Evolutionary conservation across 2,329 filamentous ascomycete genomes (phyloP), one percentile per base, ranked within the genome.

Genomic region (Clonostachys sp.): DNA sequence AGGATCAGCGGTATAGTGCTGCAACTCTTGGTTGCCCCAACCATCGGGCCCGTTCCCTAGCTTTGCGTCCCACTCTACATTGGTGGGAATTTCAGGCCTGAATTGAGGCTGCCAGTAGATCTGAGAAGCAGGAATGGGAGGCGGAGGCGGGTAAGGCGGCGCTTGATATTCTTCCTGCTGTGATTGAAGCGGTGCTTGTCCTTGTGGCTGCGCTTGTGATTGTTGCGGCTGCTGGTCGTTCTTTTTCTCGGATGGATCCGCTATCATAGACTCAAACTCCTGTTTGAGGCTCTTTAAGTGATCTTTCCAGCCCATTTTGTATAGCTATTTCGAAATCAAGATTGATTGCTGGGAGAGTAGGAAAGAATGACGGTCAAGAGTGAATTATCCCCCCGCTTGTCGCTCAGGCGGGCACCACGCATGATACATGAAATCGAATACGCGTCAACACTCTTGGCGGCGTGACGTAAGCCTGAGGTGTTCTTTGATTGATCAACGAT

Each of bases 11-110:
- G 75, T 76, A 58, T 83, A 83, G 62, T 78, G 74, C 61, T 83
- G 72, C 44, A 78, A 64, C 63, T 83, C 80, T 50, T 80, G 74
- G 56, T 83, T 83, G 18, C 80, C 80, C 80, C 80, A 83, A 36
- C 80, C 79, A 55, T 80, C 72, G n/a, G 70, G 72, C 30, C 79
- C 79, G 34, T 73, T 74, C 30, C 74, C 72, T 42, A 75, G 66
- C 58, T 81, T 77, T 33, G 59, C 72, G 5, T 76, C 64, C 65
- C 81, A 83, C 51, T 81, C 72, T 4, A 65, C 60, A 1, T 66
- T 67, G 4, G 83, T 66, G 0, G 75, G 69, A 3, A 67, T 64
- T 13, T 67, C 61, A 1, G 74, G 67, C 30, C 66, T 60, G 54
- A 82, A 79, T 8, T 65, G 67, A 1, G 78, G 72, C 49, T 69